These are phyloP conservation scores for Amanita brunnescens DNA, from an alignment of 768 basidiomycete genomes.

Conservation along the genomic window DNA sequence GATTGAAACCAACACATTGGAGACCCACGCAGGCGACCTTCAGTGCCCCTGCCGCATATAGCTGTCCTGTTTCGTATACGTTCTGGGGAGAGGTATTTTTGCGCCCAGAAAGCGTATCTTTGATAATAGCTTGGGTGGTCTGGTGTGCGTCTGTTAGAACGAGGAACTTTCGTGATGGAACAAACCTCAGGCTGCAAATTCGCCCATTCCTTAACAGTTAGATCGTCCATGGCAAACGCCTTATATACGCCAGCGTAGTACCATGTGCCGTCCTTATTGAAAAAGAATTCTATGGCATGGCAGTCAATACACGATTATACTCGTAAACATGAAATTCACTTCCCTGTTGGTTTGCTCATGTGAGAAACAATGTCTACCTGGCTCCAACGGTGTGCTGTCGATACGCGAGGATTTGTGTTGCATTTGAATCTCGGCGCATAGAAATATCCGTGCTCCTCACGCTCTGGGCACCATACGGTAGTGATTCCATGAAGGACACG, in stretches of 20 bases:
- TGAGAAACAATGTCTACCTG: constrained; percentile 51
- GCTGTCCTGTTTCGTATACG: constrained; percentile 62
- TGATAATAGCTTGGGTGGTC: constrained; percentile 60
- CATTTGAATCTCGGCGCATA: constrained; percentile 70
- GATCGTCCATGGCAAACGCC: constrained; percentile 53
- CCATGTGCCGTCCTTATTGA: constrained; percentile 72
- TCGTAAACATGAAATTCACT: not conserved
- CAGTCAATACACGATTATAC: not conserved
- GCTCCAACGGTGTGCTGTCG: constrained; percentile 70
- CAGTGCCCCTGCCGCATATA: constrained; percentile 66
- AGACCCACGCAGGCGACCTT: constrained; percentile 66
- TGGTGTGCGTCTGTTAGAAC: constrained; percentile 18
- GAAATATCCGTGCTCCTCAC: constrained; percentile 77
- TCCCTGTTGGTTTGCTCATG: constrained; percentile 58
- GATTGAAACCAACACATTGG: constrained; percentile 72
- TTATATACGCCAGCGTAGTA: constrained; percentile 80
- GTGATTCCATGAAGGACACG: constrained; percentile 58
- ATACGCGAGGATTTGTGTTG: constrained; percentile 67
- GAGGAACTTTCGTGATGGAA: constrained; percentile 1
- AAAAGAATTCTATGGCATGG: constrained; percentile 58
- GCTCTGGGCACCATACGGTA: constrained; percentile 73
- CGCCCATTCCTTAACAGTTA: constrained; percentile 63
- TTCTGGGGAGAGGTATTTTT: constrained; percentile 77
- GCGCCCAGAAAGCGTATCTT: constrained; percentile 60
- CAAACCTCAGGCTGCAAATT: constrained; percentile 55